phyloP scores from a whole-genome alignment of 1,284 basidiomycete species.

The Papiliotrema terrestris region DNA sequence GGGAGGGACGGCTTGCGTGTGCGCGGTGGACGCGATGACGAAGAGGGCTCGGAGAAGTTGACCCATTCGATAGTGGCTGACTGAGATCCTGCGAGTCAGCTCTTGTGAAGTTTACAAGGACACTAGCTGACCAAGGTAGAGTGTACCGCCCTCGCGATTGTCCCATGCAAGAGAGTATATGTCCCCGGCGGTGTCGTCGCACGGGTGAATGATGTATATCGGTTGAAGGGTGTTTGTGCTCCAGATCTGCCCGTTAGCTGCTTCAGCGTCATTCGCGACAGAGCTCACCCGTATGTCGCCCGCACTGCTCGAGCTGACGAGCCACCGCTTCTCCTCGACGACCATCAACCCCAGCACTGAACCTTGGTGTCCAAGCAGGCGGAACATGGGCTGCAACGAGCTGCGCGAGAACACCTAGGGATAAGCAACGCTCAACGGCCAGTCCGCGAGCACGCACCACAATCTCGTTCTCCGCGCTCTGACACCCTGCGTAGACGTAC shows the following conservation, averaged over 20 bases:
- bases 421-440: neutral
- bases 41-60: slow-evolving; percentile 53
- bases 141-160: slow-evolving; percentile 58
- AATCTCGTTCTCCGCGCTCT: slow-evolving; percentile 71
- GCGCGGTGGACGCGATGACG: slow-evolving; percentile 10
- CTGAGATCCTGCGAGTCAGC: slow-evolving; percentile 57
- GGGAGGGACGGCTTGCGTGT: slow-evolving; percentile 21
- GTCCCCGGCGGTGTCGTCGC: slow-evolving; percentile 83
- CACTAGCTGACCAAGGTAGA: slow-evolving; percentile 64
- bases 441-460: slow-evolving; percentile 29
- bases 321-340: slow-evolving; percentile 70
- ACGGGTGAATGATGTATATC: slow-evolving; percentile 76
- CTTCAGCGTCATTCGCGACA: neutral
- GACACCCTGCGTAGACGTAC: slow-evolving; percentile 80
- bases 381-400: slow-evolving; percentile 65
- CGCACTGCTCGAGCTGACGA: slow-evolving; percentile 72
- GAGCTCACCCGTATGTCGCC: slow-evolving; percentile 69
- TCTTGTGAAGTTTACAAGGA: neutral
- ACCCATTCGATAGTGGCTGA: slow-evolving; percentile 86
- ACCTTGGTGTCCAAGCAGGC: slow-evolving; percentile 77
- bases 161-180: slow-evolving; percentile 86
- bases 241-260: slow-evolving; percentile 64
- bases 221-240: slow-evolving; percentile 66
- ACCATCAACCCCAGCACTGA: slow-evolving; percentile 80
- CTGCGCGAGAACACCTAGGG: slow-evolving; percentile 75